Evolutionary conservation across 345 rosid genomes (phyloP).

Genomic region (Gossypium bickii): DNA sequence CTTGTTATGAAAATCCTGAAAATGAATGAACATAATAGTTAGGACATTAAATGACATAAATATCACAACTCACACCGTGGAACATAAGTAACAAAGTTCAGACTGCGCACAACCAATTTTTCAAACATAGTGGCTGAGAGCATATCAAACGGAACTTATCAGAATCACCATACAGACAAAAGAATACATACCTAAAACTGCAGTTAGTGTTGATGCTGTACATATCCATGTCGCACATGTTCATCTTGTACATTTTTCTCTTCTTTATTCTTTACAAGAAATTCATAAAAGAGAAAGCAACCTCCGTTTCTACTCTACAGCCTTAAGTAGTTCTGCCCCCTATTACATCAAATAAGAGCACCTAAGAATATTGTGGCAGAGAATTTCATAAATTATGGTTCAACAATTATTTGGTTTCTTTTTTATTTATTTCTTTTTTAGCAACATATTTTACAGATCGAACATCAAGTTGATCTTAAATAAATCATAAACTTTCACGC

Average conservation of each 20-base stretch:
- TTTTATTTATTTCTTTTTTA: background rate
- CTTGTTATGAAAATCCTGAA: background rate
- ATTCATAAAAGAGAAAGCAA: background rate
- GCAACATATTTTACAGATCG: background rate
- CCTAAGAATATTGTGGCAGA: slow-evolving; percentile 9
- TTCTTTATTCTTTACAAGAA: slow-evolving; percentile 8
- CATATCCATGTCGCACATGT: background rate
- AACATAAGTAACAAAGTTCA: background rate
- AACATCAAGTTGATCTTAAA: background rate
- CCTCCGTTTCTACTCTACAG: slow-evolving; percentile 10
- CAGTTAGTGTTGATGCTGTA: slow-evolving; percentile 3
- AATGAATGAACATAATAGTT: background rate
- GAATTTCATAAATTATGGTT: background rate
- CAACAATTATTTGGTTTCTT: background rate
- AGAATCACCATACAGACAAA: background rate
- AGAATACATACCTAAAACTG: slow-evolving; percentile 5
- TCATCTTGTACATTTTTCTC: background rate
- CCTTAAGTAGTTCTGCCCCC: slow-evolving; percentile 1
- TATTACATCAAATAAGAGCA: slow-evolving; percentile 6
- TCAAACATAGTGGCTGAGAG: background rate
- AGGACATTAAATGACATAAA: background rate
- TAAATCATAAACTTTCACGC: background rate
- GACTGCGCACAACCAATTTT: background rate
- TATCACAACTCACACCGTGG: background rate
- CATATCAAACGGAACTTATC: background rate